Percentiles rank a stretch among this genome's conserved stretches.
Conservation (phyloP, 495 filamentous ascomycete species). For the Daldinia childiae region DNA sequence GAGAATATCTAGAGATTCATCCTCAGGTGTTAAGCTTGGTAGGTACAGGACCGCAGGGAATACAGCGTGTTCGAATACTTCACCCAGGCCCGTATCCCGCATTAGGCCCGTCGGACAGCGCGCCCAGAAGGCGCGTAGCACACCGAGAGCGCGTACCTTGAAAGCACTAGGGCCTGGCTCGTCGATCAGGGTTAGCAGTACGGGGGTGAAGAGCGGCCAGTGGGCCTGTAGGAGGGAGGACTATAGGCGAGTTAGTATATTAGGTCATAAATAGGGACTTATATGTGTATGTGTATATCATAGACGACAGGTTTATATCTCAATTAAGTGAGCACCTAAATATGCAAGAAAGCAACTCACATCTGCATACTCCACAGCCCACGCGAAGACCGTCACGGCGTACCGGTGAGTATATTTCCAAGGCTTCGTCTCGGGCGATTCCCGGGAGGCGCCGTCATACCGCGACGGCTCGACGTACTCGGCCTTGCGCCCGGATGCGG, state of each 20-base stretch:
- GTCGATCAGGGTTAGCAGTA: slow-evolving; percentile 82
- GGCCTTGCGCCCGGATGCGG: slow-evolving; percentile 62
- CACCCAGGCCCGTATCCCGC: slow-evolving; percentile 73
- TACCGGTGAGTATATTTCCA: slow-evolving; percentile 77
- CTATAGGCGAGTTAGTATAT: background rate
- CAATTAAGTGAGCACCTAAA: background rate
- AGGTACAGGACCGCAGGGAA: slow-evolving; percentile 77
- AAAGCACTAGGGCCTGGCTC: slow-evolving; percentile 59
- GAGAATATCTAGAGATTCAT: slow-evolving; percentile 73
- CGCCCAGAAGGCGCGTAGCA: slow-evolving; percentile 69
- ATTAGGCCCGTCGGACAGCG: slow-evolving; percentile 68
- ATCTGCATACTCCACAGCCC: slow-evolving; percentile 66
- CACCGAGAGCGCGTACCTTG: slow-evolving; percentile 65
- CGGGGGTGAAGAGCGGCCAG: slow-evolving; percentile 87
- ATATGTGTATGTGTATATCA: background rate
- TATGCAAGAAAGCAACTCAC: slow-evolving; percentile 43
- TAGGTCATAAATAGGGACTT: background rate
- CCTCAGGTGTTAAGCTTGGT: slow-evolving; percentile 79
- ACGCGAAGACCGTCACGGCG: slow-evolving; percentile 70
- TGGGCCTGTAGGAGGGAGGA: slow-evolving; percentile 49
- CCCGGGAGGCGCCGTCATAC: slow-evolving; percentile 50
- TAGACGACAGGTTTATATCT: background rate
- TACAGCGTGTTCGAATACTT: slow-evolving; percentile 82
- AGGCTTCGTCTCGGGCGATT: slow-evolving; percentile 67
- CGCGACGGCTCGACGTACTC: slow-evolving; percentile 53